Base-by-base conservation (phyloP, 129 eudicot species). In the Cynara cardunculus region DNA sequence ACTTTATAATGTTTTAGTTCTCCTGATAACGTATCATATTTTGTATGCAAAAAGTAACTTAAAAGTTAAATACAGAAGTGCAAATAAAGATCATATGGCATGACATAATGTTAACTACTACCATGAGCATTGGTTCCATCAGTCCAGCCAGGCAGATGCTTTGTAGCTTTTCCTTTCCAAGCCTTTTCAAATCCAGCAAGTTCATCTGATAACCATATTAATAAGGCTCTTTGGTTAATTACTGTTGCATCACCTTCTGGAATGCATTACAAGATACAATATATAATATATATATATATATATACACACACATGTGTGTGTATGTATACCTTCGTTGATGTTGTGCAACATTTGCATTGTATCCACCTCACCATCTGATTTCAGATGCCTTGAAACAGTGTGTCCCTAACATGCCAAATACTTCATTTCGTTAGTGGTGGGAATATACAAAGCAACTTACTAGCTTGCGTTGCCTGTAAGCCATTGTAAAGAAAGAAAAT, bases 331-430 rank as follows among this genome's bases (percentile, higher is more conserved):
- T 87, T 91, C 86, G 5, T 91, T 74, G 61, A 94, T 86, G 84
- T 94, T 91, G 84, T 94, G 98, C 84, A 94, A 82, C n/a, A 82
- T 84, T 85, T 94, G 97, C 95, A 83, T 94, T 16, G 93, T 84
- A 24, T 89, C 95, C 86, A 91, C 95, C 53, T 84, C 81, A 32
- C 98, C 97, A 79, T 89, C 97, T 26, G 98, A 87, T 76, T 85
- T 85, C 59, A 94, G 87, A 72, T 91, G 89, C 87, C 97, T 89
- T 53, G 91, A 41, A 9, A 91, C 82, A 32, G 97, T 85, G 81
- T 91, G 98, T 10, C 98, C 98, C 98, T 93, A 71, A 22, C 67
- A 12, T 41, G 8, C 8, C 8, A 81, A 64, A 62, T 19, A 5
- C 25, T 13, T 81, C 18, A 53, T 18, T 18, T 56, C 65, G 5